Evolutionary conservation across 805 yeast species (phyloP), one percentile per base, ranked within the genome.

Genomic region (Sugiyamaella boreocaroliniensis): DNA sequence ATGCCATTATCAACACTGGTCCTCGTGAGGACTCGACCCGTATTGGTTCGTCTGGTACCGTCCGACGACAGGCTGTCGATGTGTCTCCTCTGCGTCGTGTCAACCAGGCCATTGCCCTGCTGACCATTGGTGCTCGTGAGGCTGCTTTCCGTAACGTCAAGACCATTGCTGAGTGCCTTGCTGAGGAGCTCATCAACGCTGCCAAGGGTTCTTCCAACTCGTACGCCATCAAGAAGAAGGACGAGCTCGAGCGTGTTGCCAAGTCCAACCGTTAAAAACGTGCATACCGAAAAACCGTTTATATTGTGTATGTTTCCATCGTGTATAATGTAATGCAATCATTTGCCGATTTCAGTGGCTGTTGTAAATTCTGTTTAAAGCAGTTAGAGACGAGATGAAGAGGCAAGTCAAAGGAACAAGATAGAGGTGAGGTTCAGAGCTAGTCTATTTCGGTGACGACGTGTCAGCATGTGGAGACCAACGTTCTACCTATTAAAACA

Each of bases 1-100:
- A 93, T 70, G 99, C 99, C 71, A 85, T 93, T 73, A 89, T 89
- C 82, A 95, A 95, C 97, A 87, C 97, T 67, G 99, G 99, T 79
- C 96, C 99, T 78, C 89, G 99, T 85, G 99, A 93, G 85, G 99
- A 93, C 80, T 89, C 98, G 73, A 93, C 99, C 83, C 90, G 99
- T 88, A 92, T 95, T 70, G 99, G 99, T 81, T 90, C 97, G 74
- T 90, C 97, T 72, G 99, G 99, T 87, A 88, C 98, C 74, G 99
- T 95, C 71, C 93, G 99, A 87, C 89, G 99, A 86, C 99, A 95
- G 82, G 99, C 99, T 67, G 99, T 93, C 75, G 99, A 93, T 89
- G 99, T 93, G 65, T 90, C 99, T 73, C 99, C 99, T 74, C 85
- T 93, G 77, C 90, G 99, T 86, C 92, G 99, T 84, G 97, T 93